Evolutionary conservation across 2,329 filamentous ascomycete species (phyloP).

Genomic region (Xylaria sp.): DNA sequence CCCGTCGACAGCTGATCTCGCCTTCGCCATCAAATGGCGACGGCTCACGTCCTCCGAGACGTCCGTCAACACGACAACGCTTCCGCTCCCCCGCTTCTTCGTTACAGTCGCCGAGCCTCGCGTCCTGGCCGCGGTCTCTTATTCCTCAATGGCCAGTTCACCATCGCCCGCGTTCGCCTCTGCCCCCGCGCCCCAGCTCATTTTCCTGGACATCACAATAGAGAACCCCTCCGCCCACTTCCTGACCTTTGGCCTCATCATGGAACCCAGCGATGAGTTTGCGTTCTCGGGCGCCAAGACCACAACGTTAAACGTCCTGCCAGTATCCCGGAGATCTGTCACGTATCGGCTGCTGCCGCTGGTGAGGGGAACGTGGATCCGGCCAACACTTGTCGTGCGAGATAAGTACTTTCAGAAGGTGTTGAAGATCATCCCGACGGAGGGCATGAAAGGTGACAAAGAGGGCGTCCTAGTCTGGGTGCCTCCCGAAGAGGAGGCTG

Average conservation of each 20-base stretch:
- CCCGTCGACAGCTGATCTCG: slow-evolving; percentile 73
- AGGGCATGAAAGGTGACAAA: slow-evolving; percentile 68
- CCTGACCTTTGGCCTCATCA: slow-evolving; percentile 85
- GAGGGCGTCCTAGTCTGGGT: slow-evolving; percentile 68
- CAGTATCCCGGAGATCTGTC: slow-evolving; percentile 74
- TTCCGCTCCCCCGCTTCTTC: slow-evolving; percentile 78
- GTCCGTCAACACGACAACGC: slow-evolving; percentile 62
- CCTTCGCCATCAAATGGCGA: slow-evolving; percentile 77
- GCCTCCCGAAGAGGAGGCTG: slow-evolving; percentile 45
- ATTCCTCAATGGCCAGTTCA: slow-evolving; percentile 40
- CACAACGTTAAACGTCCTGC: slow-evolving; percentile 77
- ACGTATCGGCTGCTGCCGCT: slow-evolving; percentile 75
- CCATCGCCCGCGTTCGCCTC: slow-evolving; percentile 26
- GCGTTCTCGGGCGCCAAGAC: slow-evolving; percentile 90
- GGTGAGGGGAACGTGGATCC: slow-evolving; percentile 67
- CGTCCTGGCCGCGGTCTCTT: slow-evolving; percentile 67
- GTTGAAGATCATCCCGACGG: slow-evolving; percentile 77
- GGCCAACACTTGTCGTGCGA: slow-evolving; percentile 73
- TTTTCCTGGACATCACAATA: slow-evolving; percentile 64
- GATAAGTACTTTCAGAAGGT: slow-evolving; percentile 95
- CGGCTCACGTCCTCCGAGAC: slow-evolving; percentile 44
- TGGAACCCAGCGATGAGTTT: slow-evolving; percentile 92
- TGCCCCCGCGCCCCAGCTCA: slow-evolving; percentile 41
- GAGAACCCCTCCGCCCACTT: slow-evolving; percentile 96
- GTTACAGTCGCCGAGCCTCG: slow-evolving; percentile 85